These are phyloP conservation scores for Solanum lignicaule DNA, from an alignment of 257 asterid genomes.

Conservation along the genomic window DNA sequence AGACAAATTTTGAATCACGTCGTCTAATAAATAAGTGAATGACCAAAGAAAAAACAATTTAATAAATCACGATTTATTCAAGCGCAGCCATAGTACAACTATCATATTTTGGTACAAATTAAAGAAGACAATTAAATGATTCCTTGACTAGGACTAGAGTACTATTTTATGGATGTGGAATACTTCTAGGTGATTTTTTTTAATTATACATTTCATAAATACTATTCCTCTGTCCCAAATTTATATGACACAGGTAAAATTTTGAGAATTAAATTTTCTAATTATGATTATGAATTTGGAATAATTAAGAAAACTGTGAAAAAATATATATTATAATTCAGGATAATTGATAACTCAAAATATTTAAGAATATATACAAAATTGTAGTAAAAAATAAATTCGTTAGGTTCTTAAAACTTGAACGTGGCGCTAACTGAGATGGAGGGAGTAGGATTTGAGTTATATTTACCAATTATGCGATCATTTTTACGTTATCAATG, in stretches of 20 bases:
- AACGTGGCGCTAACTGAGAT: neutral
- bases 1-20: neutral
- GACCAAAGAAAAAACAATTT: neutral
- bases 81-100: neutral
- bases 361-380: neutral
- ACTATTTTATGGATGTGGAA: neutral
- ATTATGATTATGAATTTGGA: neutral
- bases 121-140: neutral
- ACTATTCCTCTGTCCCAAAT: neutral
- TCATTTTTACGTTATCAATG: neutral
- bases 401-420: neutral
- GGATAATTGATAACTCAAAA: neutral
- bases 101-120: neutral
- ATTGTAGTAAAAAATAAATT: neutral
- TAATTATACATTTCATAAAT: neutral
- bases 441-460: neutral
- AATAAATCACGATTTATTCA: neutral
- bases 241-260: fast-evolving
- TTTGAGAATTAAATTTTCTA: neutral
- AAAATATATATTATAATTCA: neutral
- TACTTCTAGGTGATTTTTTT: neutral
- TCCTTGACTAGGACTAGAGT: neutral
- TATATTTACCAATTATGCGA: neutral
- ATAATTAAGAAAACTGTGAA: neutral
- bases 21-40: neutral